Base-by-base conservation (phyloP, 768 basidiomycete genomes). In the Dioszegia hungarica region DNA sequence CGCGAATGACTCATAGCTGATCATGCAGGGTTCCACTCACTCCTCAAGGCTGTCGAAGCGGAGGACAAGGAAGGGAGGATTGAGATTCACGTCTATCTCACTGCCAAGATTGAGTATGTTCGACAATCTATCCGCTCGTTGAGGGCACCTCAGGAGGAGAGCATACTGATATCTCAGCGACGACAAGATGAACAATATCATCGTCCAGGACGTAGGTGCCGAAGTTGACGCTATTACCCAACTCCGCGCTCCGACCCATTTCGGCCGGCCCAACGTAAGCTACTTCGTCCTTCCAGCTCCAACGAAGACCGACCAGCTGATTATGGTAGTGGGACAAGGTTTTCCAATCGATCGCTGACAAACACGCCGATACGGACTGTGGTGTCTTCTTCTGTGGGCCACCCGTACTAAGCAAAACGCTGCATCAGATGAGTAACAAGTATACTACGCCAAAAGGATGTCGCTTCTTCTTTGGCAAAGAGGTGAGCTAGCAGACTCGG, bases 371-470 rank as follows among this genome's bases (percentile, higher is more conserved):
- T 63, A 88, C 92, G 0, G 91, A 93, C 68, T 85, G 89, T 52
- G 92, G 91, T 49, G 90, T 94, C 73, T 88, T 77, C 80, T 94
- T 90, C 82, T 94, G 91, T 68, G 91, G 91, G 14, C 90, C 90
- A 2, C 61, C 85, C 0, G 82, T 80, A 10, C 76, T 92, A 39
- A 88, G 87, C 25, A 83, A 77, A 69, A 67, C 67, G n/a, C 80
- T 95, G 19, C 89, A 92, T 72, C 74, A 80, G 52, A 86, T 86
- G 84, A 84, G 80, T 61, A 94, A 92, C 81, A 88, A 88, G 77
- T 89, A 88, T 77, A 90, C 90, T 17, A 80, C 81, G 36, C 83
- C 87, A 17, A 81, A 82, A 31, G 72, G 70, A n/a, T 87, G 88
- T 1, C 79, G 86, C 52, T 94, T 93, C 82, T 88, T 88, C 81